Percentiles rank a stretch among this genome's conserved stretches.
These are phyloP conservation scores for Picea glauca DNA, from an alignment of 75 land plant species.

Conservation along the genomic window DNA sequence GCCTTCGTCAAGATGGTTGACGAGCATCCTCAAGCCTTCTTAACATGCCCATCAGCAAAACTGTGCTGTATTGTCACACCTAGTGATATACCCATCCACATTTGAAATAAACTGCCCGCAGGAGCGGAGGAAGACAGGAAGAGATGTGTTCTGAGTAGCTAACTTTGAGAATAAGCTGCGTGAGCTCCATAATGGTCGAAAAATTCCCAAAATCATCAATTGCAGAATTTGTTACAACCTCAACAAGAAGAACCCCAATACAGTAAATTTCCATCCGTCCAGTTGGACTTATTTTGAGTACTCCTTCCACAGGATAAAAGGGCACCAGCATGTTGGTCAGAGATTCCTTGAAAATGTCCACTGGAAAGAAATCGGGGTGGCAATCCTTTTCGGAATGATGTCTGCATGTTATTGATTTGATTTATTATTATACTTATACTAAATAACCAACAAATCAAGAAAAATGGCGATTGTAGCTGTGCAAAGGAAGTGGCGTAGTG, in stretches of 20 bases:
- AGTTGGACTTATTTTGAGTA: conserved; percentile 17
- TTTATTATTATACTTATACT: no score
- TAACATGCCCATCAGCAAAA: conserved; percentile 33
- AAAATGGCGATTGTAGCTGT: no score
- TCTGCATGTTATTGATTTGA: no score
- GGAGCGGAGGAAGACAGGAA: conserved; percentile 29
- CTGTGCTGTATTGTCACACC: conserved; percentile 48
- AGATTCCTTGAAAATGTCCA: conserved; percentile 22
- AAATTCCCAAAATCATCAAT: conserved; percentile 26
- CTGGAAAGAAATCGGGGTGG: conserved; percentile 1
- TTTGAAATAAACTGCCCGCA: conserved; percentile 26
- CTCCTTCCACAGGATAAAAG: conserved; percentile 43
- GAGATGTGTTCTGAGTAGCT: conserved; percentile 20
- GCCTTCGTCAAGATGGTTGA: conserved; percentile 26
- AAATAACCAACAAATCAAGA: no score
- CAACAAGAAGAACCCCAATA: conserved; percentile 40
- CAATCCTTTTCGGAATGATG: not conserved
- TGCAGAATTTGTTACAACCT: conserved; percentile 21
- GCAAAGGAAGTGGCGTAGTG: no score
- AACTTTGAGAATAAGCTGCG: conserved; percentile 23
- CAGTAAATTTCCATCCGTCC: conserved; percentile 37
- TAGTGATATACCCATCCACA: conserved; percentile 31
- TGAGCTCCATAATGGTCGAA: conserved; percentile 18
- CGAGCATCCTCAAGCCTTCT: conserved; percentile 16
- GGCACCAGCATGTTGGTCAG: conserved; percentile 30